Evolutionary conservation across 306 rosid species (phyloP), one percentile per base, ranked within the genome.

Genomic region (Clitoria ternatea): DNA sequence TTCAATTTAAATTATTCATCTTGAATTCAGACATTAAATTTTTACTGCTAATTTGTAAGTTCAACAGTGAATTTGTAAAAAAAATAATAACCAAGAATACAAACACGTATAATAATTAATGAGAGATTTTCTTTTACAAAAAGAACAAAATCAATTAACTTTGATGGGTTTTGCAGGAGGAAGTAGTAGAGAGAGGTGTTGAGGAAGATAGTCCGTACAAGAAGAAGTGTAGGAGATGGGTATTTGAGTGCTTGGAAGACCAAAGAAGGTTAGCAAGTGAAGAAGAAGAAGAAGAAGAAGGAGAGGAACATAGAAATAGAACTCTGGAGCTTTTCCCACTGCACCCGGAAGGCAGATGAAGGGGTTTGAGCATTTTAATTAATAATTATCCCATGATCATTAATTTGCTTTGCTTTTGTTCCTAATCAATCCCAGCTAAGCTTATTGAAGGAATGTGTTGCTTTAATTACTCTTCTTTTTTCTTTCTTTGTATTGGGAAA

Each of bases 271-370:
- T 44, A 12, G 20, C 42, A 7, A 52, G 78, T 53, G 78, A 77
- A 40, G 82, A 78, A 9, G 85, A 80, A 12, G 89, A 83, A 52
- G 83, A n/a, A n/a, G n/a, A n/a, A n/a, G n/a, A n/a, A n/a, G n/a
- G n/a, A n/a, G n/a, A n/a, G n/a, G n/a, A n/a, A n/a, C n/a, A n/a
- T n/a, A n/a, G n/a, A n/a, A n/a, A 83, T 52, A 85, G 81, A 81
- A 92, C 96, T 66, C 80, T 92, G 77, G 91, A 92, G 87, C 92
- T 92, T 49, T 92, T 92, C 77, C 98, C 98, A 29, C 75, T 92
- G 72, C 96, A 86, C 79, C 98, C 98, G 18, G 98, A 92, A 86
- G 86, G 96, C 52, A 85, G 84, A 84, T 74, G 85, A 89, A 75
- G 70, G 85, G 66, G 78, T 77, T 68, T 74, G 35, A 72, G 26